Base-by-base conservation (phyloP, 768 basidiomycete species). In the Amanita rubescens region DNA sequence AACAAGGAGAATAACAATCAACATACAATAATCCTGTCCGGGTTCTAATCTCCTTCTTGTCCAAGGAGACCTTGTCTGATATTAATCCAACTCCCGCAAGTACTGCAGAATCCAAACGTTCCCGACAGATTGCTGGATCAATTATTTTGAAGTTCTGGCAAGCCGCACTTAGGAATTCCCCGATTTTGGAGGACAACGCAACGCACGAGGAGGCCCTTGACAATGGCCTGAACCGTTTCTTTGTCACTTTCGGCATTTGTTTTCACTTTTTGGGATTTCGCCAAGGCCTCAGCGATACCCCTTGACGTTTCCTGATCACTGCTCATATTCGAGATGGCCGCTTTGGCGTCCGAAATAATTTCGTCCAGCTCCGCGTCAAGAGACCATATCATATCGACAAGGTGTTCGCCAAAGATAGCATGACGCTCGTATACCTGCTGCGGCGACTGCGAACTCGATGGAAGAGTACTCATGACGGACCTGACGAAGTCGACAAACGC, bases 311-410 rank as follows among this genome's bases (percentile, higher is more conserved):
- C 47, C 19, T 55, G 54, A 19, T 55, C 54, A 12, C 73, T 71
- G 35, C 70, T 62, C 56, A 59, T 62, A 22, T 66, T 63, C 33
- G 69, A 63, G 42, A 79, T 60, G 41, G 72, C 60, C 25, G 63
- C 55, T 64, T 79, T 81, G 42, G 75, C 75, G 58, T 89, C 85
- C 12, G 67, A 65, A 33, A 85, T 58, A 25, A 82, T 66, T 60
- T 90, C 89, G 54, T 93, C 90, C 55, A 92, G 66, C 58, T 86
- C 81, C 34, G 79, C 74, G 67, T 93, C 91, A 42, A 88, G 65
- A 17, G 88, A 78, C 91, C 91, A 94, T 42, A 90, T 74, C 60
- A 87, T 75, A 63, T 94, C 91, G 19, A 94, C 77, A 2, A 93
- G 70, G 43, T 80, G 66, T 59, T 90, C 88, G 10, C 84, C 84